These are phyloP conservation scores for Cucumis hystrix DNA, from an alignment of 306 rosid species.

Conservation along the genomic window DNA sequence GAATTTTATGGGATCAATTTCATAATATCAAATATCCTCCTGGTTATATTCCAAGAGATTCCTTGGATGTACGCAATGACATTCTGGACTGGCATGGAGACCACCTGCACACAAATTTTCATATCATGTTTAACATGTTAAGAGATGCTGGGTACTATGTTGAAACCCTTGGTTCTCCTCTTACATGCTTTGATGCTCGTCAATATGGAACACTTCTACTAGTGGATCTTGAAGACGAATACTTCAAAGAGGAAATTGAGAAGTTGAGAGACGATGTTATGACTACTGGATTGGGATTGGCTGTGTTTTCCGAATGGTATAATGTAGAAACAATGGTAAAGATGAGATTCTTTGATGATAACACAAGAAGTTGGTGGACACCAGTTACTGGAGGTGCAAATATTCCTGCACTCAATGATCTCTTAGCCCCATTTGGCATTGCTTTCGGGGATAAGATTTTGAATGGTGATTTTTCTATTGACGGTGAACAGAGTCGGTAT, in stretches of 20 bases:
- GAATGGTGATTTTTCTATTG: constrained; percentile 82
- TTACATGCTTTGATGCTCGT: constrained; percentile 87
- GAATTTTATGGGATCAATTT: constrained; percentile 96
- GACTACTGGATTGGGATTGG: constrained; percentile 75
- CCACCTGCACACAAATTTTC: constrained; percentile 90
- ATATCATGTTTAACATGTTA: constrained; percentile 92
- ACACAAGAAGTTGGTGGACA: constrained; percentile 99
- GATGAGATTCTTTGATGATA: constrained; percentile 94
- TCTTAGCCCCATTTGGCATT: constrained; percentile 89
- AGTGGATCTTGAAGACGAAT: constrained; percentile 98
- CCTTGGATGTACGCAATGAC: constrained; percentile 95
- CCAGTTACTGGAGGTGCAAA: constrained; percentile 96
- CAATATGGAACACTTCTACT: constrained; percentile 83
- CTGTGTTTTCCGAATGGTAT: constrained; percentile 95
- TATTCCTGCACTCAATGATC: constrained; percentile 82
- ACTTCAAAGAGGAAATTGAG: constrained; percentile 87
- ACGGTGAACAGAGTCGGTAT: constrained; percentile 87
- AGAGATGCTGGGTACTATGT: constrained; percentile 80
- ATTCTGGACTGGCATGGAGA: constrained; percentile 99
- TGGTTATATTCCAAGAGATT: constrained; percentile 95
- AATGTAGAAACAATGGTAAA: constrained; percentile 93
- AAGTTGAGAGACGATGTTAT: constrained; percentile 78
- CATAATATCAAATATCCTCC: constrained; percentile 94
- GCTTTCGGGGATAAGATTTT: constrained; percentile 93
- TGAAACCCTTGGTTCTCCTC: constrained; percentile 90